These are phyloP conservation scores for Capronia coronata DNA, from an alignment of 2,329 filamentous ascomycete genomes.

Conservation along the genomic window DNA sequence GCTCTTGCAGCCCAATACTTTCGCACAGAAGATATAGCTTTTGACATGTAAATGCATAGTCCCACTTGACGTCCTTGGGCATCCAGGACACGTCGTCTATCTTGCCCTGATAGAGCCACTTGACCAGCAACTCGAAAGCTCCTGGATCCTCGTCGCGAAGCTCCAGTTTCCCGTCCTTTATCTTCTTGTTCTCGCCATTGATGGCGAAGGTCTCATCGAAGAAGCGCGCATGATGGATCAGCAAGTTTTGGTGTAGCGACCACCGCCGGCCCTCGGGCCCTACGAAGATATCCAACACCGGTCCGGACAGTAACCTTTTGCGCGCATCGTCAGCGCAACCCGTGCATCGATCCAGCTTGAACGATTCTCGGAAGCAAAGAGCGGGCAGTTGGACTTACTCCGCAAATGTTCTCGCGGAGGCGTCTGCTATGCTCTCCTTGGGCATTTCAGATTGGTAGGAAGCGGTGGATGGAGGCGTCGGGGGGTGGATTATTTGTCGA, in stretches of 20 bases:
- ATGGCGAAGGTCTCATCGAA: constrained; percentile 36
- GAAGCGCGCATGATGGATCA: constrained; percentile 48
- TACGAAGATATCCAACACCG: constrained; percentile 48
- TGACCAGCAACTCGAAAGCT: constrained; percentile 50
- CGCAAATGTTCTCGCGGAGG: constrained; percentile 46
- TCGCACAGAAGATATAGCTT: constrained; percentile 49
- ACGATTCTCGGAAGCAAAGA: constrained; percentile 1
- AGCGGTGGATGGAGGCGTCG: constrained; percentile 11
- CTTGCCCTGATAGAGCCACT: constrained; percentile 52
- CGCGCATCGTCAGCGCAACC: constrained; percentile 18
- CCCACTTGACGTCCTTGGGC: constrained; percentile 46
- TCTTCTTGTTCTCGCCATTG: constrained; percentile 30
- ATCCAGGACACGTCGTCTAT: constrained; percentile 46
- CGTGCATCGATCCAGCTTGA: constrained; percentile 6
- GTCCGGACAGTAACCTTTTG: constrained; percentile 47
- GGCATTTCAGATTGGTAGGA: constrained; percentile 10
- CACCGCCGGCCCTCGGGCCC: constrained; percentile 44
- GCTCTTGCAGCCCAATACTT: constrained; percentile 44
- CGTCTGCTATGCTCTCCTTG: constrained; percentile 41
- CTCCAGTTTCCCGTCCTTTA: constrained; percentile 38
- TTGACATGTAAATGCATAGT: constrained; percentile 49
- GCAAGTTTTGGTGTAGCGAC: constrained; percentile 48
- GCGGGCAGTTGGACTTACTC: constrained; percentile 40
- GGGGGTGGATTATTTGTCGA: constrained; percentile 8
- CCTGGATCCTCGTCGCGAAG: constrained; percentile 45